These are phyloP conservation scores for Phanerochaete sordida DNA, from an alignment of 768 basidiomycete genomes.

Conservation along the genomic window DNA sequence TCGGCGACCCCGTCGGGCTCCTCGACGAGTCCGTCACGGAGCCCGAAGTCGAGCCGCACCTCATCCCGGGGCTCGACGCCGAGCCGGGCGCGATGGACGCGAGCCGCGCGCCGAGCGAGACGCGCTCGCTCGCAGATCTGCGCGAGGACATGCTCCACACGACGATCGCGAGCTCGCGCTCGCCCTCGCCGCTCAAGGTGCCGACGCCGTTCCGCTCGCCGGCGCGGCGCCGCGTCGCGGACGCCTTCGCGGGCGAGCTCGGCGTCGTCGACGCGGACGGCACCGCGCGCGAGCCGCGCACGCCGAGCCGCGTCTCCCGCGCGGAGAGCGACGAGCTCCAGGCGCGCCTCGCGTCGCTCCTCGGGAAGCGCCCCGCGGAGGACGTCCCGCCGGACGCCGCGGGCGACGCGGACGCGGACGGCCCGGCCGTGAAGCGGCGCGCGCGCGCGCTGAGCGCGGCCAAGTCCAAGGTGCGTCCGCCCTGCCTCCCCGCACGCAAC, in stretches of 20 bases:
- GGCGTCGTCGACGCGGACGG: background rate
- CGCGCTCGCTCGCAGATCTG: constrained; percentile 12
- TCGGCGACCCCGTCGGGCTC: background rate
- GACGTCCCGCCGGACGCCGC: constrained; percentile 24
- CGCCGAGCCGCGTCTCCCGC: constrained; percentile 29
- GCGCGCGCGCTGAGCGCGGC: background rate
- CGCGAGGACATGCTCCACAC: constrained; percentile 22
- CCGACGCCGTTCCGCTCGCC: constrained; percentile 24
- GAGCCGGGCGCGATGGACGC: background rate
- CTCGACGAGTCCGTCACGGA: background rate
- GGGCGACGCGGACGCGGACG: constrained; percentile 20
- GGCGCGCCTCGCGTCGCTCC: constrained; percentile 62
- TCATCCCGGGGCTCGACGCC: background rate
- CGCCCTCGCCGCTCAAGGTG: constrained; percentile 37
- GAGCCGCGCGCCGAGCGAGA: background rate
- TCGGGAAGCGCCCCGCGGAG: constrained; percentile 59
- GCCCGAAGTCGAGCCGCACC: background rate
- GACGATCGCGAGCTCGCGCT: constrained; percentile 57
- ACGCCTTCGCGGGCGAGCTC: background rate
- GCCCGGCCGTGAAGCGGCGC: background rate
- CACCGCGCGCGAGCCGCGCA: constrained; percentile 29
- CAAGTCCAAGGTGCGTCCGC: background rate
- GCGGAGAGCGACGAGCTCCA: constrained; percentile 41
- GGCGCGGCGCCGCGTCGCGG: background rate
- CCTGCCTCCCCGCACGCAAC: background rate